These are phyloP conservation scores for Xylaria flabelliformis DNA, from an alignment of 495 filamentous ascomycete species.

Conservation along the genomic window DNA sequence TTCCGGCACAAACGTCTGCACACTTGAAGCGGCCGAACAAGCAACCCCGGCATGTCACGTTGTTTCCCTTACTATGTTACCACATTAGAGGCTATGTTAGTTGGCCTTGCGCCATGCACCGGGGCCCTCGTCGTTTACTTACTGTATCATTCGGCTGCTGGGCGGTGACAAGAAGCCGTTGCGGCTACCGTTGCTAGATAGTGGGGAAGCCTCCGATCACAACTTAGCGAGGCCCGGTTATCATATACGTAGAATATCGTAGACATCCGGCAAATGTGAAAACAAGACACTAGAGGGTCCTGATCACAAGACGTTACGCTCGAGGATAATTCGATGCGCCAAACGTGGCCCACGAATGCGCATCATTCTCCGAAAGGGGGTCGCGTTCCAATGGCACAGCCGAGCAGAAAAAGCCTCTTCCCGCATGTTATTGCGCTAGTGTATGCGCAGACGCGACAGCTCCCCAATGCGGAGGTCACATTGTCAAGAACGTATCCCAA, in stretches of 20 bases:
- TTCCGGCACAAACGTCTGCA: constrained; percentile 22
- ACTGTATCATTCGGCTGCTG: constrained; percentile 15
- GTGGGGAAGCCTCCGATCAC: constrained; percentile 16
- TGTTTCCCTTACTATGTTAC: constrained; percentile 16
- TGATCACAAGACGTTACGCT: constrained; percentile 14
- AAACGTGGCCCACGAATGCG: constrained; percentile 18
- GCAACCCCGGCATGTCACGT: constrained; percentile 21
- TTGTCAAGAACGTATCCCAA: constrained; percentile 21
- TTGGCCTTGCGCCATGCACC: constrained; percentile 18
- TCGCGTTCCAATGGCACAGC: constrained; percentile 25
- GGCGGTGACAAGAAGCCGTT: constrained; percentile 15
- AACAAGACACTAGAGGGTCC: constrained; percentile 2
- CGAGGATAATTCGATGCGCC: constrained; percentile 17
- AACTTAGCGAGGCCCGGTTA: not conserved
- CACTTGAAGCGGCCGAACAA: constrained; percentile 19
- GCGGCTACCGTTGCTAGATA: constrained; percentile 1
- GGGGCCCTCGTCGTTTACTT: not conserved
- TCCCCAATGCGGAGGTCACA: constrained; percentile 27
- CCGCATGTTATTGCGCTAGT: constrained; percentile 17
- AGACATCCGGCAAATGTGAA: constrained; percentile 6
- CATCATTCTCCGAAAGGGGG: constrained; percentile 23
- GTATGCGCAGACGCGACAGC: constrained; percentile 22
- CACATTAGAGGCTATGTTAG: constrained; percentile 14
- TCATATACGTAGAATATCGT: not conserved
- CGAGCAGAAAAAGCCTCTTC: constrained; percentile 21